Base-by-base conservation (phyloP, 2,329 filamentous ascomycete genomes). In the Biscogniauxia mediterranea region DNA sequence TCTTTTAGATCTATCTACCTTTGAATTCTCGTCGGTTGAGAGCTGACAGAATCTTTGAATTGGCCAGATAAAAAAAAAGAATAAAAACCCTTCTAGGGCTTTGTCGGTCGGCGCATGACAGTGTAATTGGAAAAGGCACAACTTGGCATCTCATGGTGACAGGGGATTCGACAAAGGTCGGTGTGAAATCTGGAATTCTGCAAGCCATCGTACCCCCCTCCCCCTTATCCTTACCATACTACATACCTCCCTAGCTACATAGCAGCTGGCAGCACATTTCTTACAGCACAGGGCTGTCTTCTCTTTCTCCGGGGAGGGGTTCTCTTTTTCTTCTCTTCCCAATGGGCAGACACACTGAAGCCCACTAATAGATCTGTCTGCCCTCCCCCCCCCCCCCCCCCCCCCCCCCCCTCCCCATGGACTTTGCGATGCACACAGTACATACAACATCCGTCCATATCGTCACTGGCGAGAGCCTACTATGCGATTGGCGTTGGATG, bases 101-200 rank as follows among this genome's bases (percentile, higher is more conserved):
- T 58, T 52, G 54, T 64, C 57, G 61, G 66, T 64, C 58, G 60
- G 60, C 66, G 66, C 64, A 64, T 64, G 64, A 68, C 64, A 57
- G 67, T 67, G 65, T 64, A 64, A 68, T 72, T 66, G 66, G 66
- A 57, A 65, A 32, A 63, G 61, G 58, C 56, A 61, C 60, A 58
- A 64, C 68, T 69, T 70, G 69, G 69, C 68, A 66, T 60, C 61
- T 57, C 64, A 67, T 71, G 69, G 70, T 72, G 69, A 69, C 69
- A 70, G 69, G 66, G 69, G 68, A 65, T 62, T 69, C 63, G 64
- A 61, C 69, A 69, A 71, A 72, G 70, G 70, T 71, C 67, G 69
- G 70, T 72, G 68, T 69, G 67, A 65, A 70, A 65, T 67, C 64
- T 64, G 63, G 64, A 57, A 63, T 61, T 64, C 60, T 64, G 63